A percentile compares a stretch with the other conserved stretches of the same genome.
Evolutionary conservation across 768 basidiomycete genomes (phyloP).

Genomic region (Nidula microcarpa): DNA sequence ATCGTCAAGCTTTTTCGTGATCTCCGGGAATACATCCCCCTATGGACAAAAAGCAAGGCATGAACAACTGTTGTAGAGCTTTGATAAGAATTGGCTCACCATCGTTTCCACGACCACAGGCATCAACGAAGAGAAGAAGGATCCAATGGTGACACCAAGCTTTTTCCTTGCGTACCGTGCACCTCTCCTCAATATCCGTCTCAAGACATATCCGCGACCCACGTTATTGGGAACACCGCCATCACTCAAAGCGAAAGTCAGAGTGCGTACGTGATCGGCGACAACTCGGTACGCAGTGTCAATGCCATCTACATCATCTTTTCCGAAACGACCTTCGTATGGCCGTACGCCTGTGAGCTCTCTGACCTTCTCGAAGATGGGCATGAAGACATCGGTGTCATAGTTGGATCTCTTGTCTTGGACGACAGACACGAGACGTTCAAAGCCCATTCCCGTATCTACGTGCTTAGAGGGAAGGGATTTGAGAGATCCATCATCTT

Average conservation of each 20-base stretch:
- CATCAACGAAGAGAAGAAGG: slow-evolving; percentile 90
- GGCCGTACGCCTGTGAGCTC: slow-evolving; percentile 85
- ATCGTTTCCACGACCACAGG: slow-evolving; percentile 88
- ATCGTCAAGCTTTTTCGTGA: slow-evolving; percentile 75
- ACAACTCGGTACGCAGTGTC: slow-evolving; percentile 98
- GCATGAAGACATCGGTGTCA: slow-evolving; percentile 93
- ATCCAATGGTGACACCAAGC: slow-evolving; percentile 86
- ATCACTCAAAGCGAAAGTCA: slow-evolving; percentile 94
- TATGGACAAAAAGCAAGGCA: slow-evolving; percentile 21
- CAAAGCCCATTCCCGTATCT: slow-evolving; percentile 99
- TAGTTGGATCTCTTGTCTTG: slow-evolving; percentile 95
- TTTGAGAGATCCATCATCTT: slow-evolving; percentile 78
- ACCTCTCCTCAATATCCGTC: slow-evolving; percentile 89
- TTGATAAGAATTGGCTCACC: slow-evolving; percentile 39
- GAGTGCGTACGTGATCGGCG: slow-evolving; percentile 93
- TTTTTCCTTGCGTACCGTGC: slow-evolving; percentile 97
- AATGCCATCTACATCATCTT: slow-evolving; percentile 92
- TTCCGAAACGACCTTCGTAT: slow-evolving; percentile 89
- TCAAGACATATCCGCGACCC: slow-evolving; percentile 94
- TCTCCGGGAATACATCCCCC: slow-evolving; percentile 91
- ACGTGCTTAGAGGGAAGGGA: slow-evolving; percentile 90
- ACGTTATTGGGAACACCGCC: slow-evolving; percentile 96
- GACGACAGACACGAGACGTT: slow-evolving; percentile 90
- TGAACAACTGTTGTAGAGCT: neutral
- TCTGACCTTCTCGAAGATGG: slow-evolving; percentile 84